These are phyloP conservation scores for Colletotrichum lupini DNA, from an alignment of 2,329 filamentous ascomycete genomes.

Conservation along the genomic window DNA sequence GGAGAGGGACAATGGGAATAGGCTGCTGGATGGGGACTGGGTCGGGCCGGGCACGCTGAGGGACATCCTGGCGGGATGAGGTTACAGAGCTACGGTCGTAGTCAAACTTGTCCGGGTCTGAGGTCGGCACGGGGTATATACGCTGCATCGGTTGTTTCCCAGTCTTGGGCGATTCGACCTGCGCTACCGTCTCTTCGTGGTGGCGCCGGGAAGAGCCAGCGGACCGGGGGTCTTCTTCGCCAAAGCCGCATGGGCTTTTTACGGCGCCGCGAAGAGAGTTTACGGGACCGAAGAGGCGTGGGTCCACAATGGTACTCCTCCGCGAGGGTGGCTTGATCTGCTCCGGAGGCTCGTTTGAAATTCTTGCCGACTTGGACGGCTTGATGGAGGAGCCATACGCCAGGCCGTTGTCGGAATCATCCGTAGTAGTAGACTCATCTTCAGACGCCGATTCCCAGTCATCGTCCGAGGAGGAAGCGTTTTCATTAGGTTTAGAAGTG, in stretches of 20 bases:
- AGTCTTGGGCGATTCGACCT: slow-evolving; percentile 49
- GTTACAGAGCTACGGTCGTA: slow-evolving; percentile 62
- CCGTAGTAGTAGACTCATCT: slow-evolving; percentile 54
- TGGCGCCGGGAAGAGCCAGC: slow-evolving; percentile 47
- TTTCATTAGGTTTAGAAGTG: slow-evolving; percentile 52
- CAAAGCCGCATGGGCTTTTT: slow-evolving; percentile 66
- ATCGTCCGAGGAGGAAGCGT: slow-evolving; percentile 51
- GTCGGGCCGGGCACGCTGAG: slow-evolving; percentile 60
- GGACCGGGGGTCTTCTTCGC: slow-evolving; percentile 45
- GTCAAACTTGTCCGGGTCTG: slow-evolving; percentile 73
- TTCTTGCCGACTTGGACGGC: slow-evolving; percentile 37
- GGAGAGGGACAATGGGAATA: slow-evolving; percentile 80
- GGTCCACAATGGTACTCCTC: slow-evolving; percentile 64
- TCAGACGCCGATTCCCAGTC: slow-evolving; percentile 69
- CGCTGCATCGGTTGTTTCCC: slow-evolving; percentile 61
- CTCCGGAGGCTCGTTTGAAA: slow-evolving; percentile 32
- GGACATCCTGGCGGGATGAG: slow-evolving; percentile 52
- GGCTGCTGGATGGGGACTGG: slow-evolving; percentile 85
- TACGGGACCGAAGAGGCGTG: slow-evolving; percentile 67
- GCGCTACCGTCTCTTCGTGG: slow-evolving; percentile 49
- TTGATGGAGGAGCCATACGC: slow-evolving; percentile 53
- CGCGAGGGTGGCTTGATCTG: slow-evolving; percentile 27
- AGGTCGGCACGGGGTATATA: slow-evolving; percentile 74
- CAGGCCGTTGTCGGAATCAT: slow-evolving; percentile 55
- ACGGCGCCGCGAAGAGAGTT: slow-evolving; percentile 70